Percentiles rank a stretch among this genome's conserved stretches.
Conservation (phyloP, 2,329 filamentous ascomycete species). For the Fusarium euwallaceae region DNA sequence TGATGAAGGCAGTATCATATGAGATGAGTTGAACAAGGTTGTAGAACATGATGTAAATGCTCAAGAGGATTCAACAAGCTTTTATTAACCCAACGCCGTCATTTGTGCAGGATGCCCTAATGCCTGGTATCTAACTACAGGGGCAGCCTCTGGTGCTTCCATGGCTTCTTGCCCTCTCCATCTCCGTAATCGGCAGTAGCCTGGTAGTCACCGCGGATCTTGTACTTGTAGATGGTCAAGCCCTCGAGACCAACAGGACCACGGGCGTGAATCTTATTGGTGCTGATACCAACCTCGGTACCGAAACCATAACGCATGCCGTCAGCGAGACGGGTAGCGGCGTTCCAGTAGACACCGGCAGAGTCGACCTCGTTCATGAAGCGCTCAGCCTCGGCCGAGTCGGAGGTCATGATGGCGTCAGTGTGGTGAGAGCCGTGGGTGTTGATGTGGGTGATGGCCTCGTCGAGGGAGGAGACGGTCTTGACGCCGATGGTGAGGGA, state of each 20-base stretch:
- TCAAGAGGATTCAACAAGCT: constrained; percentile 18
- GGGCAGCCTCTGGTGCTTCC: constrained; percentile 69
- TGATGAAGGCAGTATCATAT: background rate
- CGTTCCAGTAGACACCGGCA: constrained; percentile 96
- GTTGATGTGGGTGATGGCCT: constrained; percentile 91
- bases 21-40: background rate
- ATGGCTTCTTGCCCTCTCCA: constrained; percentile 69
- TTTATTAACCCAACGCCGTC: constrained; percentile 35
- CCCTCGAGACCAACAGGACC: constrained; percentile 96
- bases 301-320: constrained; percentile 98
- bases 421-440: constrained; percentile 93
- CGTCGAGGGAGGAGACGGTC: constrained; percentile 75
- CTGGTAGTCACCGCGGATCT: constrained; percentile 86
- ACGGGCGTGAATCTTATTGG: constrained; percentile 96
- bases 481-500: constrained; percentile 87
- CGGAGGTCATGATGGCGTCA: constrained; percentile 86
- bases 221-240: constrained; percentile 97
- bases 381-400: constrained; percentile 75
- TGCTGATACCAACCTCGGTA: constrained; percentile 97
- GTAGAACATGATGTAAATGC: background rate
- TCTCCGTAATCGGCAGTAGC: constrained; percentile 81
- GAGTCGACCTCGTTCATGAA: constrained; percentile 92
- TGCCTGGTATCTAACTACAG: constrained; percentile 47
- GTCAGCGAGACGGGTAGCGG: constrained; percentile 92
- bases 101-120: constrained; percentile 1